Base-by-base conservation (phyloP, 2,329 filamentous ascomycete genomes). In the Eurotiales sp. region DNA sequence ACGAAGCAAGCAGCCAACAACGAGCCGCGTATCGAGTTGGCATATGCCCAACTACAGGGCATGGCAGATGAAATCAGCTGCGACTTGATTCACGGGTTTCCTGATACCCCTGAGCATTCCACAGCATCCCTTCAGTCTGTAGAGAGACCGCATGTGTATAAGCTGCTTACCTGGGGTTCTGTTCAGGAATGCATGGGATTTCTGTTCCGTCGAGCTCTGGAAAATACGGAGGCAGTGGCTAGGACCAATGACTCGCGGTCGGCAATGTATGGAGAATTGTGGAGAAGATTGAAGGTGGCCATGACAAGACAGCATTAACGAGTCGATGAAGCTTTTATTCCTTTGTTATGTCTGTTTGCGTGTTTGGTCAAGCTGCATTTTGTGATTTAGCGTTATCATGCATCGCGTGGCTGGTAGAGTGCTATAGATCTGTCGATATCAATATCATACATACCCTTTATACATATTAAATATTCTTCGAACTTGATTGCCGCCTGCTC, bases 61-160 rank as follows among this genome's bases (percentile, higher is more conserved):
- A 97, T 97, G 92, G 92, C 92, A 1, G 92, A 97, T 60, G 91
- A 96, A 65, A 84, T 97, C 47, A 90, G 86, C 52, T 78, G 79
- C 58, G 74, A 77, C 32, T 66, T 84, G 1, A 70, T 83, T 14
- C 70, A 79, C 52, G 71, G 60, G 56, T 69, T 61, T 60, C 61
- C 60, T 59, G 15, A 50, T 42, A 30, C 34, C 10, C n/a, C 32
- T 2, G 49, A 53, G 12, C 17, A 42, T 22, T 5, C 37, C 19
- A 8, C 21, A 1, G 8, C 17, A 21, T 56, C 56, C 22, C 54
- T 56, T 41, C 51, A 68, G 63, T 53, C 64, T 8, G 43, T 62
- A 3, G 64, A 67, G 27, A 58, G 64, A 6, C 76, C 77, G 21
- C 74, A 72, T 56, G 79, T 82, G 4, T 81, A 77, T 66, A 84